These are phyloP conservation scores for Wickerhamiella kazuoi DNA, from an alignment of 805 yeast species.

Conservation along the genomic window DNA sequence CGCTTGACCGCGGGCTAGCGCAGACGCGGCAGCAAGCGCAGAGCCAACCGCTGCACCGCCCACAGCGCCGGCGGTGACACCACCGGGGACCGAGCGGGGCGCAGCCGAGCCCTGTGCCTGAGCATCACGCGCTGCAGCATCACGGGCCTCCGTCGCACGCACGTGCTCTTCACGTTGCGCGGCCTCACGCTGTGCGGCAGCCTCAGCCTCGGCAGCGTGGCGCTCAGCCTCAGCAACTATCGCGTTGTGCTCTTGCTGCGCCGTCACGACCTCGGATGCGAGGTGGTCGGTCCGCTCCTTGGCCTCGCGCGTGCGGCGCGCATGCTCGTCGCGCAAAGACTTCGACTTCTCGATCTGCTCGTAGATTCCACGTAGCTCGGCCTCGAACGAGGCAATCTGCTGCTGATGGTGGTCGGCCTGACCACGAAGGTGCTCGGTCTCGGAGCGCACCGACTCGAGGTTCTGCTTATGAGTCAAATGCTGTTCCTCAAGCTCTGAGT, in stretches of 20 bases:
- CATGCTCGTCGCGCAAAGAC: constrained; percentile 1
- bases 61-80: constrained; percentile 4
- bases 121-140: neutral
- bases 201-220: neutral
- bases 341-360: constrained; percentile 5
- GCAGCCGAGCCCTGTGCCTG: neutral
- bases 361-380: constrained; percentile 5
- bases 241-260: constrained; percentile 3
- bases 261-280: constrained; percentile 2
- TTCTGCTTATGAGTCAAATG: constrained; percentile 7
- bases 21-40: constrained; percentile 14
- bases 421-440: constrained; percentile 6
- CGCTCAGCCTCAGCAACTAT: neutral
- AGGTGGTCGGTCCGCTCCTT: constrained; percentile 2
- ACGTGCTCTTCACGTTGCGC: no score
- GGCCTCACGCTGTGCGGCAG: no score
- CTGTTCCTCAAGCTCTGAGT: constrained; percentile 17
- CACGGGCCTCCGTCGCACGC: no score
- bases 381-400: constrained; percentile 7
- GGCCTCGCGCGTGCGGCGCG: constrained; percentile 1
- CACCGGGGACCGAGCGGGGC: neutral
- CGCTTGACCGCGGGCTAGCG: no score
- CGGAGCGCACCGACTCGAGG: constrained; percentile 3
- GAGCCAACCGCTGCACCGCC: constrained; percentile 9
- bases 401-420: constrained; percentile 3